These are phyloP conservation scores for Diutina pseudorugosa DNA, from an alignment of 1,139 yeast species.

Conservation along the genomic window DNA sequence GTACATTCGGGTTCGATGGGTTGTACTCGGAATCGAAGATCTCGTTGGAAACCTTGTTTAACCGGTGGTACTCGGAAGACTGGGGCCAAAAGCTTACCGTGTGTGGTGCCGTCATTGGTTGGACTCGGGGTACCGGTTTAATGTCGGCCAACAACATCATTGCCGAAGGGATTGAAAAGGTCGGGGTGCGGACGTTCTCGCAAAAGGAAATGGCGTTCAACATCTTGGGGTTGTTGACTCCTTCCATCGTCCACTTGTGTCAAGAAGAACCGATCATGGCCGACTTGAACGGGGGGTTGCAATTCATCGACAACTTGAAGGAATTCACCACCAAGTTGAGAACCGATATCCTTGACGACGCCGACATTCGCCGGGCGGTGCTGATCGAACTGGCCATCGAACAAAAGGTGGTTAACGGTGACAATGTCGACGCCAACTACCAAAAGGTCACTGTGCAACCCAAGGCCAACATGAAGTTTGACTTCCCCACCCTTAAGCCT, in stretches of 20 bases:
- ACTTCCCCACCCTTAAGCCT: constrained; percentile 79
- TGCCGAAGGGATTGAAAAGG: constrained; percentile 92
- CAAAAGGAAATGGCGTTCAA: constrained; percentile 99
- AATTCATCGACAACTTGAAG: constrained; percentile 83
- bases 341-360: constrained; percentile 67
- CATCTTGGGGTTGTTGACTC: constrained; percentile 85
- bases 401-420: constrained; percentile 87
- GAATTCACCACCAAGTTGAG: constrained; percentile 77
- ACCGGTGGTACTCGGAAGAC: constrained; percentile 97
- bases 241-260: constrained; percentile 73
- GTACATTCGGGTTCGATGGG: constrained; percentile 97
- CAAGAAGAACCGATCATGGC: constrained; percentile 95
- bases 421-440: constrained; percentile 78
- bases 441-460: constrained; percentile 69
- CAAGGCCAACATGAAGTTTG: constrained; percentile 88
- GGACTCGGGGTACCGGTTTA: constrained; percentile 99
- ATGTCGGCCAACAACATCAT: constrained; percentile 95
- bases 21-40: constrained; percentile 94
- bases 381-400: constrained; percentile 88
- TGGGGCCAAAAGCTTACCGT: constrained; percentile 91
- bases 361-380: constrained; percentile 92
- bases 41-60: constrained; percentile 88
- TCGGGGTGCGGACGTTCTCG: constrained; percentile 95
- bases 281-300: constrained; percentile 97
- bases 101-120: constrained; percentile 97